Percentiles rank a stretch among this genome's conserved stretches.
Conservation (phyloP, 495 filamentous ascomycete genomes). For the Podospora comata region DNA sequence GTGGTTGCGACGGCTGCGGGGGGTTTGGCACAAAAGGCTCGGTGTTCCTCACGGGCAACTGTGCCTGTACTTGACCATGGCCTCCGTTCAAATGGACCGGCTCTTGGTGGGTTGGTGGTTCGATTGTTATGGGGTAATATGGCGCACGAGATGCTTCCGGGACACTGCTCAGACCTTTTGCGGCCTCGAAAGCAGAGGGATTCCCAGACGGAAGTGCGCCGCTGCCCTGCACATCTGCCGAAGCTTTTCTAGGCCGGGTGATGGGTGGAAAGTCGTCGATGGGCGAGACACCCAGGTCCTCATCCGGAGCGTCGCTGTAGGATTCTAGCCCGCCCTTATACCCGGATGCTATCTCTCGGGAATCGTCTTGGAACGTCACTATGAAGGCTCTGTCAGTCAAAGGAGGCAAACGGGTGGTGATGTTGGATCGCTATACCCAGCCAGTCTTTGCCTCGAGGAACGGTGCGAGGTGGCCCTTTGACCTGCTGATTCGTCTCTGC, state of each 20-base stretch:
- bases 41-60: neutral
- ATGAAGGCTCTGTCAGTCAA: slow-evolving; percentile 12
- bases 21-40: neutral
- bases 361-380: slow-evolving; percentile 83
- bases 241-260: neutral
- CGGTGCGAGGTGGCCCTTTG: slow-evolving; percentile 61
- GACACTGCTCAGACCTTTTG: neutral
- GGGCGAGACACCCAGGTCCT: slow-evolving; percentile 20
- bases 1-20: neutral
- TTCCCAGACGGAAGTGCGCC: neutral
- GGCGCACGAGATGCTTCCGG: neutral
- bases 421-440: slow-evolving; percentile 43
- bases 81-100: neutral
- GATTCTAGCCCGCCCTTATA: slow-evolving; percentile 77
- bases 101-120: neutral
- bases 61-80: neutral
- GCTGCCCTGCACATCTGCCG: neutral
- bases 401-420: neutral
- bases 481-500: slow-evolving; percentile 87
- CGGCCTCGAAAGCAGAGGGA: neutral
- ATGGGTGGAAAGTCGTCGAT: slow-evolving; percentile 16
- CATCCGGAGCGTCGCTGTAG: slow-evolving; percentile 51
- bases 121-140: neutral
- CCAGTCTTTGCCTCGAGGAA: slow-evolving; percentile 61
- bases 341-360: slow-evolving; percentile 84